Evolutionary conservation across 306 rosid species (phyloP).

Genomic region (Arachis stenosperma): DNA sequence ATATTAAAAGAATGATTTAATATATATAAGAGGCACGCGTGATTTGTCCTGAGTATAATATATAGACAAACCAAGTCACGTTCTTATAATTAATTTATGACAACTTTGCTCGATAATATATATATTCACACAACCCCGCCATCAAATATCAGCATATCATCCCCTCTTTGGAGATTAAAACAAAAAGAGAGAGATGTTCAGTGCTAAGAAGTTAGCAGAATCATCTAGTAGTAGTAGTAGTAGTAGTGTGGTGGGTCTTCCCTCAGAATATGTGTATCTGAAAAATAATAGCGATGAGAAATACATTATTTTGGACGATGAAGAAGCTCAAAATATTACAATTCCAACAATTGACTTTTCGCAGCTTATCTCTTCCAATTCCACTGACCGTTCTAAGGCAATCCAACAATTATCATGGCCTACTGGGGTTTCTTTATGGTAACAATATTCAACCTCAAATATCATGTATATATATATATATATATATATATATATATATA

Average conservation of each 20-base stretch:
- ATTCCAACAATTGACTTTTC: conserved; percentile 56
- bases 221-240: background rate
- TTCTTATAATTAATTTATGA: too few species aligned
- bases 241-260: conserved; percentile 30
- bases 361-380: conserved; percentile 42
- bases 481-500: too few species aligned
- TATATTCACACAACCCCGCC: too few species aligned
- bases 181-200: conserved; percentile 3
- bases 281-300: background rate
- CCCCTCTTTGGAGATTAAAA: too few species aligned
- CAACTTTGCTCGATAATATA: too few species aligned
- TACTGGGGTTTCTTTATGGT: conserved; percentile 71
- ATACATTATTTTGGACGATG: background rate
- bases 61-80: too few species aligned
- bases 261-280: conserved; percentile 38
- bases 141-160: too few species aligned
- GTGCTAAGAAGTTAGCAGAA: conserved; percentile 47
- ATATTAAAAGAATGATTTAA: too few species aligned
- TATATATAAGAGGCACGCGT: too few species aligned
- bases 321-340: too few species aligned
- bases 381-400: conserved; percentile 34
- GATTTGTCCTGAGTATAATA: too few species aligned
- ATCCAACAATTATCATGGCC: conserved; percentile 43
- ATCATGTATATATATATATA: too few species aligned
- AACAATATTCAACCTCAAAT: conserved; percentile 13